Conservation (phyloP, 1,284 basidiomycete species). For the Psilocybe mexicana region DNA sequence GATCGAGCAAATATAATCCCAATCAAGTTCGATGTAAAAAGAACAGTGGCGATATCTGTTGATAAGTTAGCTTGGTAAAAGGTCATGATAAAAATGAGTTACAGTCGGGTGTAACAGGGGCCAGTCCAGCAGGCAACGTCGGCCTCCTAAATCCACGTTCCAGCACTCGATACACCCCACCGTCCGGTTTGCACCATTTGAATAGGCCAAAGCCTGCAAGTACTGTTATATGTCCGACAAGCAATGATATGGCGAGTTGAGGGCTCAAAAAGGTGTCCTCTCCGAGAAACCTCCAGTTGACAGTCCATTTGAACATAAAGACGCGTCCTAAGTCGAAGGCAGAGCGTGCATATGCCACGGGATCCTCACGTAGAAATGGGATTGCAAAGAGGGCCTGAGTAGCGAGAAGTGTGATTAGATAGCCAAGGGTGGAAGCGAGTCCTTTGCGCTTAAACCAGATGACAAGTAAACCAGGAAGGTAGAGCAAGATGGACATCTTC, state of each 20-base stretch:
- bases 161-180: conserved; percentile 61
- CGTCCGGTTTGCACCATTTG: conserved; percentile 71
- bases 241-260: conserved; percentile 61
- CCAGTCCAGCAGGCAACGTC: conserved; percentile 43
- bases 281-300: conserved; percentile 92
- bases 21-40: conserved; percentile 92
- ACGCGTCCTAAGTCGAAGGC: conserved; percentile 89
- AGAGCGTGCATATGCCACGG: conserved; percentile 66
- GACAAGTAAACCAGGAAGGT: conserved; percentile 85
- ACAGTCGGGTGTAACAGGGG: conserved; percentile 61
- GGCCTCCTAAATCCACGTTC: conserved; percentile 57
- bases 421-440: conserved; percentile 53
- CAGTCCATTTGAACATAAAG: conserved; percentile 97
- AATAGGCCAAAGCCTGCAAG: conserved; percentile 71
- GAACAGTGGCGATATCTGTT: conserved; percentile 76
- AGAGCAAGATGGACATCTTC: conserved; percentile 97
- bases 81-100: conserved; percentile 26
- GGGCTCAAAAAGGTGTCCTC: conserved; percentile 75
- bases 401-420: conserved; percentile 52
- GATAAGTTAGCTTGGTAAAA: not conserved
- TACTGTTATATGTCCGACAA: conserved; percentile 64
- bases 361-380: conserved; percentile 71
- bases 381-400: conserved; percentile 68
- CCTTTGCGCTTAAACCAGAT: conserved; percentile 78
- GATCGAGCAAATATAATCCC: conserved; percentile 94